phyloP scores from a whole-genome alignment of 352 stramenopile species.

The Phytophthora capsici region DNA sequence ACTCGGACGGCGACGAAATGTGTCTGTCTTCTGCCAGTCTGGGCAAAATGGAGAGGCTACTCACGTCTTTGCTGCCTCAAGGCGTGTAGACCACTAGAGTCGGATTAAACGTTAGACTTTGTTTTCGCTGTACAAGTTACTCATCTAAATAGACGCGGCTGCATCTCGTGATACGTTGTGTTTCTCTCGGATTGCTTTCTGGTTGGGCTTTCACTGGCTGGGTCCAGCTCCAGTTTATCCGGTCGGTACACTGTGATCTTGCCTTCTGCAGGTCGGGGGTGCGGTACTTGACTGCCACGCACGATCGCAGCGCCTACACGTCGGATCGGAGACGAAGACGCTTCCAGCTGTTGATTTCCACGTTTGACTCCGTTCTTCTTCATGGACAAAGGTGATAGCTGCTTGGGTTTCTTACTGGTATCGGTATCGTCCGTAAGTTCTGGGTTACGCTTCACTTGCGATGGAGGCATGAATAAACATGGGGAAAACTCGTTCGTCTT shows the following conservation, averaged over 20 bases:
- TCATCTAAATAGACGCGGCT: slow-evolving; percentile 50
- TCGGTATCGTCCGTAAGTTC: slow-evolving; percentile 1
- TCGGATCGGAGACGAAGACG: slow-evolving; percentile 27
- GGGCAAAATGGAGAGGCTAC: slow-evolving; percentile 53
- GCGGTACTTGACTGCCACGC: slow-evolving; percentile 5
- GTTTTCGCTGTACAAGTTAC: slow-evolving; percentile 33
- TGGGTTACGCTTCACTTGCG: slow-evolving; percentile 13
- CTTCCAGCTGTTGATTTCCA: slow-evolving; percentile 15
- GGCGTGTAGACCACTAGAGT: slow-evolving; percentile 12
- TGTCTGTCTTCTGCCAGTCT: slow-evolving; percentile 42
- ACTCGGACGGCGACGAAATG: slow-evolving; percentile 30
- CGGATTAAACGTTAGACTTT: slow-evolving; percentile 30
- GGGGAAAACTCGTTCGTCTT: slow-evolving; percentile 20
- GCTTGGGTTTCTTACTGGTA: slow-evolving; percentile 3
- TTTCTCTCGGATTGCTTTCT: slow-evolving; percentile 11
- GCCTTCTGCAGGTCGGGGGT: slow-evolving; percentile 21
- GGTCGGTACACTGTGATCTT: slow-evolving; percentile 44
- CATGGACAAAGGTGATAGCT: slow-evolving; percentile 12
- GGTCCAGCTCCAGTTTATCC: slow-evolving; percentile 32
- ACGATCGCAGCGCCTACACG: slow-evolving; percentile 27
- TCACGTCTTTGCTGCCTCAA: slow-evolving; percentile 52
- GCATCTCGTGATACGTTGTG: slow-evolving; percentile 38
- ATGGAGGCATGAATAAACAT: slow-evolving; percentile 39
- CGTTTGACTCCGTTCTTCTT: slow-evolving; percentile 13
- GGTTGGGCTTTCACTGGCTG: slow-evolving; percentile 10